Evolutionary conservation across 2,329 filamentous ascomycete genomes (phyloP), one percentile per base, ranked within the genome.

Genomic region (Aspergillus sp.): DNA sequence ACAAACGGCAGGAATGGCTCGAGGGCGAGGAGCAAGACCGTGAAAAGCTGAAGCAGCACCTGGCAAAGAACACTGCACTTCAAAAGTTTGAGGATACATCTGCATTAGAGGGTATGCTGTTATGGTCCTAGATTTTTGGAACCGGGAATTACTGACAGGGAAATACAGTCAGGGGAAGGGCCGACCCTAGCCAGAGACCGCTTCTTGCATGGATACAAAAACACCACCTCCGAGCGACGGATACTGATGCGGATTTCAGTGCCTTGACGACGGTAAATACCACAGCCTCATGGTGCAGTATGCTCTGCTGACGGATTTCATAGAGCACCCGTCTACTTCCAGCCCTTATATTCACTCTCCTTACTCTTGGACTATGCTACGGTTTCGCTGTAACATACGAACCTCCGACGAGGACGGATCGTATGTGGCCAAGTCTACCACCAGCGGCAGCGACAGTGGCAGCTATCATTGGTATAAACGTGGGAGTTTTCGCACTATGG

Each of bases 381-480:
- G 64, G 74, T 47, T 77, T 82, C 41, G 72, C 80, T 12, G 70
- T 79, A 55, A 77, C 73, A 53, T 85, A 84, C 66, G 73, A 76
- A 33, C 74, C 80, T 31, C 82, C 82, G 1, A 68, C 75, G 6
- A 74, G 70, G 17, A 70, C 75, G 17, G 78, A 80, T 23, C 78
- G 83, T 21, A 60, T 84, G 31, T 82, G 77, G 68, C 80, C 81
- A 0, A 74, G 78, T 54, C 68, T 78, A 3, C 78, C 80, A 27
- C 80, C 81, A 3, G 77, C 82, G 3, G 76, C 78, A 3, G 80
- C 82, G 6, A 84, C 85, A 3, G 71, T 84, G 11, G 66, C 75
- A 48, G 75, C 73, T 2, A 69, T 88, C 21, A 73, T 85, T 24
- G 75, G 72, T n/a, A 55, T 77, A 41, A 85, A 87, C 60, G 24